Evolutionary conservation across 306 rosid genomes (phyloP), one percentile per base, ranked within the genome.

Genomic region (Abrus precatorius): DNA sequence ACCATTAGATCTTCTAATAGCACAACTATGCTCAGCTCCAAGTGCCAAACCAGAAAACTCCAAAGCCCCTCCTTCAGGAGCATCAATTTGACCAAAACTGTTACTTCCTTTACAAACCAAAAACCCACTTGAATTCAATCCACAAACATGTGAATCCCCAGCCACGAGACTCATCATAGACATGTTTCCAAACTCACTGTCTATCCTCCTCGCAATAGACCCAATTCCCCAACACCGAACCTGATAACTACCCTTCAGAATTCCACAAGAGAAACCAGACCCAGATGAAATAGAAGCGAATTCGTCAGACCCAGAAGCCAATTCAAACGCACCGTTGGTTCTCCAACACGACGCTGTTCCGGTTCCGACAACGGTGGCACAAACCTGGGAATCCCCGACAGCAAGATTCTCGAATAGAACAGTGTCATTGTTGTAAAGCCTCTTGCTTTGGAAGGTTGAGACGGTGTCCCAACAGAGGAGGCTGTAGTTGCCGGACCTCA

Each of bases 101-200:
- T 95, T 95, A 11, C 45, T 83, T 36, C 99, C 99, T 65, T 34
- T 52, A 47, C 99, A 95, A 49, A 86, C 82, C 38, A 93, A 70
- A 76, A 86, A 81, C 75, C 97, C 96, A 4, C 76, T 85, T 27
- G 50, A 11, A 64, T 93, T 79, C 73, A 92, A 77, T 7, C 99
- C 99, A 72, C 99, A 95, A 28, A 86, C 96, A 72, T 95, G 99
- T 10, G 87, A 88, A 4, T 56, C 88, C 27, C 99, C 99, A 1
- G 99, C 94, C 4, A 47, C 81, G 45, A 95, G 74, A 68, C 71
- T 88, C 84, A 2, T 6, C 96, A 95, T 90, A 28, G 94, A 54
- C 67, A 85, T 59, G 59, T 86, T 90, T 48, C 80, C 45, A 50
- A 95, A 90, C 54, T 34, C 93, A 9, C 3, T 53, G 82, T 87